Base-by-base conservation (phyloP, 805 yeast genomes). In the Candida sakaeoensis region DNA sequence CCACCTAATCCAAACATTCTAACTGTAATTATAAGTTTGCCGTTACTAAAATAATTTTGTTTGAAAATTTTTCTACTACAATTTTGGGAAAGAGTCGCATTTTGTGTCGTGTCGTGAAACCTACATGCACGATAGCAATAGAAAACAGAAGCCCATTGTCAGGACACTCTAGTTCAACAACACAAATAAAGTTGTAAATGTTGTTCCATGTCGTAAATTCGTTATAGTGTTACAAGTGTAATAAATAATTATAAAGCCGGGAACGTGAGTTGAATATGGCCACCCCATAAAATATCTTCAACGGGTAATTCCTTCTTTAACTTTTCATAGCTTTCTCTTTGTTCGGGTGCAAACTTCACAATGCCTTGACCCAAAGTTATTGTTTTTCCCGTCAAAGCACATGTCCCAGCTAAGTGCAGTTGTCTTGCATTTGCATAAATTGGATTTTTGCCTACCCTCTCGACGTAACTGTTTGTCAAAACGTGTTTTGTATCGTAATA, bases 1-100 rank as follows among this genome's bases (percentile, higher is more conserved):
- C 82, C 83, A 49, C 90, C 90, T 49, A 85, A 73, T 53, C 91
- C 91, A 58, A 85, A 74, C 91, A 84, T 84, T 14, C 3, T 34
- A 25, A 7, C 12, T 21, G 19, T 5, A 19, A 8, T 14, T 29
- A 15, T 5, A 17, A 17, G 13, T 30, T 30, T 30, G 23, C 33
- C n/a, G 28, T 30, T 30, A n/a, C n/a, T n/a, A n/a, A n/a, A n/a
- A n/a, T n/a, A n/a, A n/a, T n/a, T n/a, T n/a, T n/a, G n/a, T n/a
- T 33, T 21, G 31, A 36, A 26, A 25, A 26, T 18, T 26, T 25
- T 36, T 24, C 13, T 14, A 28, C 5, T 5, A 24, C n/a, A 34
- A 6, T 29, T 29, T 25, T 5, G 5, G 5, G 10, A 14, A n/a
- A 15, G 32, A 10, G 34, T 31, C 34, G 34, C 34, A 31, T 3